Evolutionary conservation across 2,329 filamentous ascomycete genomes (phyloP).

Genomic region (Massarina eburnea): DNA sequence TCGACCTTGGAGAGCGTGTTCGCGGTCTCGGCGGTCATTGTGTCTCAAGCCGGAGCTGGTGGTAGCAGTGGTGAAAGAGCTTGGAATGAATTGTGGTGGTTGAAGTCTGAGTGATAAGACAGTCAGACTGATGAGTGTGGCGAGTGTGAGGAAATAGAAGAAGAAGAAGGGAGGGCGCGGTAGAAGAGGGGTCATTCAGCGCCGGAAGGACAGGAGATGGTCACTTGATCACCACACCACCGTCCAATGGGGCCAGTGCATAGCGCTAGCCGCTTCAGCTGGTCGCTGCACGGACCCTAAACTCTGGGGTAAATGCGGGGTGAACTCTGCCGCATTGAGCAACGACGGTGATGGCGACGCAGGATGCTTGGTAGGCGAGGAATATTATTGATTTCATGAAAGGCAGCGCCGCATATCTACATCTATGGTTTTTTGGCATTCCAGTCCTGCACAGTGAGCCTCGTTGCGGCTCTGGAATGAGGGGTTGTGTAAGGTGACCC

Average conservation of each 20-base stretch:
- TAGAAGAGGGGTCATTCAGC: slow-evolving; percentile 38
- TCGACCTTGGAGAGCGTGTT: slow-evolving; percentile 80
- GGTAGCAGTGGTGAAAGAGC: not conserved
- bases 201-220: slow-evolving; percentile 26
- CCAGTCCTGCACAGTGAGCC: not conserved
- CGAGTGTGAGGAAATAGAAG: slow-evolving; percentile 14
- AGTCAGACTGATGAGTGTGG: slow-evolving; percentile 6
- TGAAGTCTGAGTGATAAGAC: not conserved
- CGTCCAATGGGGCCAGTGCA: slow-evolving; percentile 19
- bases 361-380: not conserved
- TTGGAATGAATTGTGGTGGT: not conserved
- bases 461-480: slow-evolving; percentile 2
- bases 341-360: not conserved
- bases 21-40: slow-evolving; percentile 56
- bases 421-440: not conserved
- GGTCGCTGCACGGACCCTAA: slow-evolving; percentile 15
- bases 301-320: slow-evolving; percentile 31
- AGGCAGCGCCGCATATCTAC: not conserved
- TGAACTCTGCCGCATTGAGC: slow-evolving; percentile 14
- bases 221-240: slow-evolving; percentile 43
- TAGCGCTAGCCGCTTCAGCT: slow-evolving; percentile 13
- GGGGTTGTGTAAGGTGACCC: slow-evolving; percentile 22
- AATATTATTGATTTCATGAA: slow-evolving; percentile 11
- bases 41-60: slow-evolving; percentile 11
- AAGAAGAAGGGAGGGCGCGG: slow-evolving; percentile 26